These are phyloP conservation scores for Melanomma pulvis-pyrius DNA, from an alignment of 495 filamentous ascomycete genomes.

Conservation along the genomic window DNA sequence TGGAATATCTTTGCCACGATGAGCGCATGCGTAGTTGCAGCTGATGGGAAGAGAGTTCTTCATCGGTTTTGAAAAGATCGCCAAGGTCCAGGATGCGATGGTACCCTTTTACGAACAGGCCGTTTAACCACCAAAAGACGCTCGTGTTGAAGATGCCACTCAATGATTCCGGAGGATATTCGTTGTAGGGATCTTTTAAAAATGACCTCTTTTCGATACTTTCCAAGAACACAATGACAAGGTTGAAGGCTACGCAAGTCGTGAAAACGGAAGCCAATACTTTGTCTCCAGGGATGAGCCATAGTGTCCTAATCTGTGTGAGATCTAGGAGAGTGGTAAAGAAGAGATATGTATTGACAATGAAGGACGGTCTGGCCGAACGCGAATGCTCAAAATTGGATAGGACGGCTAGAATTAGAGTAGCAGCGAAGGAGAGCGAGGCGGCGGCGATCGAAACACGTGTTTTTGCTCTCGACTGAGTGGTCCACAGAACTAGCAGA, in stretches of 20 bases:
- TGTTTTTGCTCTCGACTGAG: slow-evolving; percentile 36
- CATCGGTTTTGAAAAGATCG: slow-evolving; percentile 10
- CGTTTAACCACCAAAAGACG: slow-evolving; percentile 63
- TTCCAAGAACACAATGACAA: slow-evolving; percentile 54
- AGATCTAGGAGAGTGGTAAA: slow-evolving; percentile 62
- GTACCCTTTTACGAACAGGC: slow-evolving; percentile 46
- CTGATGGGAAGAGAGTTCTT: neutral
- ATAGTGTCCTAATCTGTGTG: slow-evolving; percentile 59
- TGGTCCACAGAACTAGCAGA: neutral
- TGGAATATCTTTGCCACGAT: no score
- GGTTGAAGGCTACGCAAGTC: slow-evolving; percentile 38
- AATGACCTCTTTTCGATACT: slow-evolving; percentile 55
- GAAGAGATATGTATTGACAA: slow-evolving; percentile 63
- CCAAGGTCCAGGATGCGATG: neutral
- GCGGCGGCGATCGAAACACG: slow-evolving; percentile 53
- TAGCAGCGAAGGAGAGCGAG: slow-evolving; percentile 48
- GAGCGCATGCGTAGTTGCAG: neutral
- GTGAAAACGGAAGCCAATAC: slow-evolving; percentile 51
- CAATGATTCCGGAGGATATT: slow-evolving; percentile 56
- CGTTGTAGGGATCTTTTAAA: slow-evolving; percentile 50
- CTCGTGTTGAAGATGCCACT: slow-evolving; percentile 55
- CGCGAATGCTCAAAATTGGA: slow-evolving; percentile 60
- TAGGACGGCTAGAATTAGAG: slow-evolving; percentile 49
- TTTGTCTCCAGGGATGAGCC: slow-evolving; percentile 49
- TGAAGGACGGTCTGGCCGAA: slow-evolving; percentile 58